Evolutionary conservation across 2,329 filamentous ascomycete species (phyloP).

Genomic region (Aspergillus fumigatiaffinis): DNA sequence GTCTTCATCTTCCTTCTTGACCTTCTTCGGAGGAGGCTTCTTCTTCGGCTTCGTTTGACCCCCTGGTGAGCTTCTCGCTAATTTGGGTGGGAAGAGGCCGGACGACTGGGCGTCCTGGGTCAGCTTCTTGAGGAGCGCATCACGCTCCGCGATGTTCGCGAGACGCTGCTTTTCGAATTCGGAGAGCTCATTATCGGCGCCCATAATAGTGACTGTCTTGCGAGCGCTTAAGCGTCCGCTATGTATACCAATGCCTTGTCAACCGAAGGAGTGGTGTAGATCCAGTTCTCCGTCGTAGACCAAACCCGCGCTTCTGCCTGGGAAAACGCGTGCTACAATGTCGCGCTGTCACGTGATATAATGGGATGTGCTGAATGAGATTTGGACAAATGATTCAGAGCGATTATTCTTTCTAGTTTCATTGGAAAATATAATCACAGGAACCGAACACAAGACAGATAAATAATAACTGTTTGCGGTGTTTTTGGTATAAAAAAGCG

Average conservation of each 20-base stretch:
- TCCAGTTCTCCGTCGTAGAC: neutral
- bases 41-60: conserved; percentile 48
- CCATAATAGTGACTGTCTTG: conserved; percentile 17
- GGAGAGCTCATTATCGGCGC: conserved; percentile 56
- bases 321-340: conserved; percentile 13
- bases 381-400: neutral
- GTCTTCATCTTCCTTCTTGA: conserved; percentile 61
- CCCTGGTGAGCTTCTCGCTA: conserved; percentile 47
- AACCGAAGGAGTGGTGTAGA: neutral
- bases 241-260: neutral
- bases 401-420: neutral
- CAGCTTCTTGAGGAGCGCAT: conserved; percentile 75
- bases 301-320: neutral
- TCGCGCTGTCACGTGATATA: conserved; percentile 21
- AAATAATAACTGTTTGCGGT: neutral
- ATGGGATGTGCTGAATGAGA: neutral
- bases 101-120: conserved; percentile 64
- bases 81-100: conserved; percentile 57
- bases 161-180: conserved; percentile 82
- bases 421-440: neutral
- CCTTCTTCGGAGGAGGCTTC: conserved; percentile 47
- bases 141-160: conserved; percentile 83
- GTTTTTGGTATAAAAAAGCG: neutral
- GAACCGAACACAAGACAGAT: neutral
- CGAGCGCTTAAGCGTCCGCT: conserved; percentile 3